Conservation (phyloP, 345 rosid species). For the Citrus hindsii region DNA sequence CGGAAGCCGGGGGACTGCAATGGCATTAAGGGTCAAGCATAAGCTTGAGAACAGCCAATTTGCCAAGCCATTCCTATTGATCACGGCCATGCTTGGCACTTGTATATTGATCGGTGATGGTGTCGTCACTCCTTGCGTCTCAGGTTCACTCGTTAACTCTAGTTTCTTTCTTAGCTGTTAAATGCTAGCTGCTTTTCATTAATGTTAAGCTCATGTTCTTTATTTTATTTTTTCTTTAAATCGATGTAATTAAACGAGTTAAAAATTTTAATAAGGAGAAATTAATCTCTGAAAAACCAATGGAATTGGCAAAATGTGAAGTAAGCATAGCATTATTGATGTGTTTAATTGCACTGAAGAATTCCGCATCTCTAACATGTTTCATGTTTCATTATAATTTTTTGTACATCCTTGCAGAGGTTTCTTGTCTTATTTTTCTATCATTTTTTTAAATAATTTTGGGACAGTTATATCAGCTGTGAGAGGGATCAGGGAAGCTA, state of each 20-base stretch:
- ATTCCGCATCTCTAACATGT: too few relatives aligned
- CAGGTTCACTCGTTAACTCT: constrained; percentile 21
- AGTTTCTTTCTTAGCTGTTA: too few relatives aligned
- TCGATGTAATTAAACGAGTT: neutral
- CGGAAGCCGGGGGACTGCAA: neutral
- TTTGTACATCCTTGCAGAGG: too few relatives aligned
- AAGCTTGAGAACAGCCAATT: constrained; percentile 28
- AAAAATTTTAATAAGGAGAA: neutral
- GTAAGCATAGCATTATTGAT: too few relatives aligned
- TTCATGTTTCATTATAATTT: too few relatives aligned
- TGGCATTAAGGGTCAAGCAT: constrained; percentile 34
- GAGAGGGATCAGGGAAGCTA: constrained; percentile 42
- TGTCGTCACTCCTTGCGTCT: constrained; percentile 52
- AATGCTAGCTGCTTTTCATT: too few relatives aligned
- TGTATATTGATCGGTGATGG: constrained; percentile 66
- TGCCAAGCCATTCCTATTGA: constrained; percentile 32
- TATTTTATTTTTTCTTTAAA: neutral
- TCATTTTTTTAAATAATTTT: too few relatives aligned
- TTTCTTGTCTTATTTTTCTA: too few relatives aligned
- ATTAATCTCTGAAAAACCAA: neutral
- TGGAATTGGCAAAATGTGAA: too few relatives aligned
- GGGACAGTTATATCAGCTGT: constrained; percentile 47
- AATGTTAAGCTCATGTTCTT: too few relatives aligned
- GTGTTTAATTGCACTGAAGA: too few relatives aligned
- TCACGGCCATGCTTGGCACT: constrained; percentile 47